phyloP scores from a whole-genome alignment of 2,329 filamentous ascomycete species.

The Alternaria infectoria region DNA sequence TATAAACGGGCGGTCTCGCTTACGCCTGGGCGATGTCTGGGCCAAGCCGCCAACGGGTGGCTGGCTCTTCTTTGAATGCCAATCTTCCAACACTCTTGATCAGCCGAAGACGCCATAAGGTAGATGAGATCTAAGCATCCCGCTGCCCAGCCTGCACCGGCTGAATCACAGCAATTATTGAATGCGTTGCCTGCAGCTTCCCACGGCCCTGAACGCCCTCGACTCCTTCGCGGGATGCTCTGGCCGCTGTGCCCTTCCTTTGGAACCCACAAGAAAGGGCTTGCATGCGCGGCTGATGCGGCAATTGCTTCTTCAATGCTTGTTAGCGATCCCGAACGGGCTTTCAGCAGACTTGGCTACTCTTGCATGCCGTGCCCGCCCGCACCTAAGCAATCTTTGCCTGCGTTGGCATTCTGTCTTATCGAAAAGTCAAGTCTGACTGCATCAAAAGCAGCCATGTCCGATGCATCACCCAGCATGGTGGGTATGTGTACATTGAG shows the following conservation, averaged over 20 bases:
- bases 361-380: constrained; percentile 1
- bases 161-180: constrained; percentile 10
- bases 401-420: neutral
- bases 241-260: constrained; percentile 3
- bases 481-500: neutral
- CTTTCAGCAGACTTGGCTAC: constrained; percentile 6
- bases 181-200: neutral
- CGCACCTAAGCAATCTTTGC: constrained; percentile 6
- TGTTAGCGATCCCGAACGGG: constrained; percentile 1
- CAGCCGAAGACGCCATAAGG: neutral
- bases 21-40: constrained; percentile 7
- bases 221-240: neutral
- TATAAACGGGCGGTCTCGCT: constrained; percentile 8
- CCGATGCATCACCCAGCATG: neutral
- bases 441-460: neutral
- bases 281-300: constrained; percentile 8
- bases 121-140: neutral
- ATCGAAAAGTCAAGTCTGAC: constrained; percentile 1
- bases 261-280: neutral
- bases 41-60: constrained; percentile 4
- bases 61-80: constrained; percentile 4
- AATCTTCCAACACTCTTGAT: constrained; percentile 3
- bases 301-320: constrained; percentile 11
- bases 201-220: neutral
- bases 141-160: neutral